These are phyloP conservation scores for Stemphylium beticola DNA, from an alignment of 2,329 filamentous ascomycete genomes.

Conservation along the genomic window DNA sequence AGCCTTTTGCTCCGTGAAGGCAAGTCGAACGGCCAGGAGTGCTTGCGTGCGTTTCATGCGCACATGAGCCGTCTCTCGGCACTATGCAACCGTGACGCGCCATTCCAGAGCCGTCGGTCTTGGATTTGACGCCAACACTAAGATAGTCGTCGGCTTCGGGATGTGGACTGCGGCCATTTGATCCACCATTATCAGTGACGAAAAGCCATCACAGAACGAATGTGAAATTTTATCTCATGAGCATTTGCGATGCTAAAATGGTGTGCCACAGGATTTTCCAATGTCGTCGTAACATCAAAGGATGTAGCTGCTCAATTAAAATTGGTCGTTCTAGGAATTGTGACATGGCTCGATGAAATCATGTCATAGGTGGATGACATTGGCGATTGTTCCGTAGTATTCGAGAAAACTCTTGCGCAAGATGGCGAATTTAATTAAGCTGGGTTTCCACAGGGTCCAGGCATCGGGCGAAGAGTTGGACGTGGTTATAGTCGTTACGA, in stretches of 20 bases:
- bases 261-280: no score
- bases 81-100: slow-evolving; percentile 4
- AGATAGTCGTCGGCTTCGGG: slow-evolving; percentile 3
- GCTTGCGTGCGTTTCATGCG: slow-evolving; percentile 4
- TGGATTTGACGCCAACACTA: slow-evolving; percentile 1
- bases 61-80: slow-evolving; percentile 13
- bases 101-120: slow-evolving; percentile 1
- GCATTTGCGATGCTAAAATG: background rate
- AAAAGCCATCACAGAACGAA: background rate
- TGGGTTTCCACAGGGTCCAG: background rate
- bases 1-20: slow-evolving; percentile 1
- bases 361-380: background rate
- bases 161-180: background rate
- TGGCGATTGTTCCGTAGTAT: background rate
- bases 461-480: slow-evolving; percentile 10
- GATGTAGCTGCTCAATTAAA: no score
- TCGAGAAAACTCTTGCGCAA: background rate
- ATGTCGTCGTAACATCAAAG: no score
- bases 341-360: background rate
- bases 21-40: background rate
- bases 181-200: background rate
- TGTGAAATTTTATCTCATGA: background rate
- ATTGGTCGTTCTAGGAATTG: background rate
- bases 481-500: slow-evolving; percentile 6
- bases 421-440: slow-evolving; percentile 4